Conservation (phyloP, 768 basidiomycete genomes). For the Termitomyces sp. region DNA sequence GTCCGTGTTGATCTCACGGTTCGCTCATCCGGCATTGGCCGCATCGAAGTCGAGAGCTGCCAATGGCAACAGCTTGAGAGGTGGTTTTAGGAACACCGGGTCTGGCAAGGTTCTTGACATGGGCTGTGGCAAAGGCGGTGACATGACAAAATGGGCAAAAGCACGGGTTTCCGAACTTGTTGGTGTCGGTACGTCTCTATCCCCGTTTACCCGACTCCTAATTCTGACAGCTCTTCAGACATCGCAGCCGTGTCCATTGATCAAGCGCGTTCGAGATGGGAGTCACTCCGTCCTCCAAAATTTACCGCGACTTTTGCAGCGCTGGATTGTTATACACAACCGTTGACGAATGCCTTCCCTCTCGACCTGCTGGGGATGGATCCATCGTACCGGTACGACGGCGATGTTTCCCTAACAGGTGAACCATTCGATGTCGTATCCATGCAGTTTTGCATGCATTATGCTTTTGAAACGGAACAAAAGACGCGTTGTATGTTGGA, state of each 20-base stretch:
- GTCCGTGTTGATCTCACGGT: slow-evolving; percentile 90
- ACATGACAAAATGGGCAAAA: slow-evolving; percentile 93
- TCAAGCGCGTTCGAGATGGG: slow-evolving; percentile 80
- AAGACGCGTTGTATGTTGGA: slow-evolving; percentile 91
- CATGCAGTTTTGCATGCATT: slow-evolving; percentile 99
- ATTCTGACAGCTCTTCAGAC: slow-evolving; percentile 42
- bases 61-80: slow-evolving; percentile 18
- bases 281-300: slow-evolving; percentile 40
- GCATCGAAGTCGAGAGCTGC: slow-evolving; percentile 24
- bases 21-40: slow-evolving; percentile 68
- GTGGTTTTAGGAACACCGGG: slow-evolving; percentile 24
- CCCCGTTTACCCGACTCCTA: slow-evolving; percentile 3
- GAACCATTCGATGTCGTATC: slow-evolving; percentile 91
- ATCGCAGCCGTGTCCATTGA: slow-evolving; percentile 86
- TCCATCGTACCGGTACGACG: slow-evolving; percentile 13
- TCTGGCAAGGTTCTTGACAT: slow-evolving; percentile 88
- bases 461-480: slow-evolving; percentile 89
- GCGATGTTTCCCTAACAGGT: slow-evolving; percentile 10
- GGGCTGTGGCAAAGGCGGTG: slow-evolving; percentile 99
- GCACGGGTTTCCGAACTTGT: slow-evolving; percentile 77
- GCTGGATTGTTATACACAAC: slow-evolving; percentile 82
- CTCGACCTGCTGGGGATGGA: slow-evolving; percentile 45
- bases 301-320: slow-evolving; percentile 83
- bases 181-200: slow-evolving; percentile 60
- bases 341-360: slow-evolving; percentile 67